Evolutionary conservation across 192 early-diverging fungal genomes (phyloP).

Genomic region (Linnemannia hyalina): DNA sequence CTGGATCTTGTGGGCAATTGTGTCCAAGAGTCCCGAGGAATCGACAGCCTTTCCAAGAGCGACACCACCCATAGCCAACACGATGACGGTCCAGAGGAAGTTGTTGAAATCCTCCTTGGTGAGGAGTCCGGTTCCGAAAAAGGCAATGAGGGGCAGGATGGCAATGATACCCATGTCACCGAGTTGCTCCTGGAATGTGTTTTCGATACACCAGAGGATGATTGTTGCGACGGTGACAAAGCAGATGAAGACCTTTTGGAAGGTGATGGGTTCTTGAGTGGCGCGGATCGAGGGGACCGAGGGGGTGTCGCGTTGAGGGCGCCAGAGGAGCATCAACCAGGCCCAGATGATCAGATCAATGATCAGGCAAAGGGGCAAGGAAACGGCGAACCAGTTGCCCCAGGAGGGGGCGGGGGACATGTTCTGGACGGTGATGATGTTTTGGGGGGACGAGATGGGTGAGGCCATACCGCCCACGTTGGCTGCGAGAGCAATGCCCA

Average conservation of each 20-base stretch:
- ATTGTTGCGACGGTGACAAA: constrained; percentile 71
- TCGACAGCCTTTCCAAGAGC: constrained; percentile 80
- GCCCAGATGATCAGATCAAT: constrained; percentile 71
- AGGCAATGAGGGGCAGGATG: constrained; percentile 75
- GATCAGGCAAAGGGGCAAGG: constrained; percentile 73
- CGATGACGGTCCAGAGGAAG: constrained; percentile 66
- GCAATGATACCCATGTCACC: constrained; percentile 83
- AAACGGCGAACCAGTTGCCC: constrained; percentile 74
- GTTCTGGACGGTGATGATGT: constrained; percentile 78
- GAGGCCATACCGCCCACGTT: constrained; percentile 83
- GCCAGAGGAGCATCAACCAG: constrained; percentile 69
- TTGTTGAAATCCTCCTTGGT: constrained; percentile 79
- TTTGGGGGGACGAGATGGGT: constrained; percentile 82
- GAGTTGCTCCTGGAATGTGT: constrained; percentile 62
- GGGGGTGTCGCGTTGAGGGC: constrained; percentile 60
- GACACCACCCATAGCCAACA: constrained; percentile 79
- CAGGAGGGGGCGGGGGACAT: constrained; percentile 74
- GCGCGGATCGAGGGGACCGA: constrained; percentile 51
- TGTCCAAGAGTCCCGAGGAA: constrained; percentile 70
- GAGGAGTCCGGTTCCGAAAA: constrained; percentile 75
- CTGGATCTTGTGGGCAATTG: constrained; percentile 67
- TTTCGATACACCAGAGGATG: constrained; percentile 75
- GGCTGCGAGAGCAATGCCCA: constrained; percentile 80
- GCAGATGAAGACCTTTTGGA: constrained; percentile 67
- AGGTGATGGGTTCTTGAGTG: constrained; percentile 53